Evolutionary conservation across 2,329 filamentous ascomycete genomes (phyloP), one percentile per base, ranked within the genome.

Genomic region (Cadophora sp.): DNA sequence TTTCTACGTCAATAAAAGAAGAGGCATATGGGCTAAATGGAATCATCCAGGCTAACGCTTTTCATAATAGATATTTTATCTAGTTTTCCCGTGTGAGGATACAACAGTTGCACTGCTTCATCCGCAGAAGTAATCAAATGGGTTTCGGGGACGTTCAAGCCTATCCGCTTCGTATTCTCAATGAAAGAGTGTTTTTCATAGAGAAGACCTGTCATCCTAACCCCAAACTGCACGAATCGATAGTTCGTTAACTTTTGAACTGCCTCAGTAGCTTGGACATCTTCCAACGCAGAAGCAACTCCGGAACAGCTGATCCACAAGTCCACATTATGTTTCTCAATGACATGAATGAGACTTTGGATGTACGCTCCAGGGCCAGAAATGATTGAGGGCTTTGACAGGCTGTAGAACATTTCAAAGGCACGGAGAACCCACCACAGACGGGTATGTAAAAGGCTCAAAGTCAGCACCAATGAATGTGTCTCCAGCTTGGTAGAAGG

Each of bases 301-400:
- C 88, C 89, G 0, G 91, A 92, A 73, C 91, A 92, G 27, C 87
- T 89, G 4, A 94, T 86, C 91, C 91, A 94, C 2, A 94, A 79
- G 65, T 92, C 86, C 4, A 92, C 84, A 0, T 83, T 81, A 70
- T 94, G 89, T 0, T 79, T 76, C 8, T 81, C 75, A 46, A 92
- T 83, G 27, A 93, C 83, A 8, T 86, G 78, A 1, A 91, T 76
- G 2, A 94, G 77, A 0, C 80, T 80, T 83, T 78, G n/a, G n/a
- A 86, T 82, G 74, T 94, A 93, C 0, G 79, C 78, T 24, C 83
- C 80, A 6, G 80, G 12, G 1, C 56, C 56, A 11, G 53, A 16
- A 11, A 61, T 40, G 7, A 37, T 43, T 31, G 46, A 27, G 7
- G 61, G 50, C 70, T 75, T 80, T 46, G 76, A 80, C 40, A 84